These are phyloP conservation scores for Rhypophila decipiens DNA, from an alignment of 495 filamentous ascomycete genomes.

Conservation along the genomic window DNA sequence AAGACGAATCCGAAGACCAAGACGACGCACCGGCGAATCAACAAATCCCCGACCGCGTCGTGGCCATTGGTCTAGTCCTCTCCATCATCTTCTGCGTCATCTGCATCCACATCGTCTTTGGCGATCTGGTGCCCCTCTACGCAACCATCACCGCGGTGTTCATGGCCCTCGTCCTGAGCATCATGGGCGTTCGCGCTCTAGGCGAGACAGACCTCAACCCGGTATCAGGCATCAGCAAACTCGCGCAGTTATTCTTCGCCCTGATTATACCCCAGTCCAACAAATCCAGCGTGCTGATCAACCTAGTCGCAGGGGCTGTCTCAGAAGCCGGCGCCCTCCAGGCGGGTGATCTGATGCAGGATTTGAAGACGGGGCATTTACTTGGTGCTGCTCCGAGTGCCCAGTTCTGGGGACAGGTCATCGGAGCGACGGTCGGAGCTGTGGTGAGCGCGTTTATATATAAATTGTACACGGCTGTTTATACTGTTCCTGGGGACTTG, in stretches of 20 bases:
- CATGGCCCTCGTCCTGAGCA: conserved; percentile 79
- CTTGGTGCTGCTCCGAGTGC: conserved; percentile 87
- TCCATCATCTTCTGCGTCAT: conserved; percentile 74
- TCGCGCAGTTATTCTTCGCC: conserved; percentile 92
- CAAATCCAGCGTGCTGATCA: conserved; percentile 80
- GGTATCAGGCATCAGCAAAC: conserved; percentile 91
- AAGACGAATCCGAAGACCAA: conserved; percentile 14
- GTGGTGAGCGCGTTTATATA: conserved; percentile 84
- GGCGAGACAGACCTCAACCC: conserved; percentile 97
- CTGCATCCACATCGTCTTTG: conserved; percentile 76
- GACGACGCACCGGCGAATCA: conserved; percentile 79
- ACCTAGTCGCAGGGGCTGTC: conserved; percentile 90
- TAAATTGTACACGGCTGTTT: conserved; percentile 82
- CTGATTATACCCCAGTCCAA: conserved; percentile 68
- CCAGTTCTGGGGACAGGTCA: conserved; percentile 94
- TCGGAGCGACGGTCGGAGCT: conserved; percentile 84
- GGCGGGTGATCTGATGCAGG: conserved; percentile 96
- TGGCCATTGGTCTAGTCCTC: conserved; percentile 64
- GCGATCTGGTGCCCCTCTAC: conserved; percentile 56
- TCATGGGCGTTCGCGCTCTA: conserved; percentile 93
- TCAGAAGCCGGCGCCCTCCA: conserved; percentile 68
- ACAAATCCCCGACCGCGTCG: conserved; percentile 66
- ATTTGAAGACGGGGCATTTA: conserved; percentile 93
- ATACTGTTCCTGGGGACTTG: conserved; percentile 75
- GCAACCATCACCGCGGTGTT: conserved; percentile 77